Evolutionary conservation across 345 rosid species (phyloP).

Genomic region (rapeseed (Brassica napus)): Da-Ae NC_063434.1:7158501-7159000

Average conservation of each 20-base stretch:
- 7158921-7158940: background rate
- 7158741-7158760: background rate
- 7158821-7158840: background rate
- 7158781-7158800: no score
- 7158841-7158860: constrained; percentile 2
- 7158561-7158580: no score
- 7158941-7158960: background rate
- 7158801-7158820: constrained; percentile 12
- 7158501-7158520: background rate
- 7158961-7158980: background rate
- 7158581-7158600: background rate
- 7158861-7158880: constrained; percentile 10
- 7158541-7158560: background rate
- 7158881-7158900: no score
- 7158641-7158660: no score
- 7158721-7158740: background rate
- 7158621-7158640: no score
- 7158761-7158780: background rate
- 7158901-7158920: background rate
- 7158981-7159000: constrained; percentile 8
- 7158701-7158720: background rate
- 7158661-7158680: background rate
- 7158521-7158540: background rate
- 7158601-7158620: no score
- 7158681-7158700: background rate